Base-by-base conservation (phyloP, 2,329 filamentous ascomycete species). In the Botrytis cinerea region DNA sequence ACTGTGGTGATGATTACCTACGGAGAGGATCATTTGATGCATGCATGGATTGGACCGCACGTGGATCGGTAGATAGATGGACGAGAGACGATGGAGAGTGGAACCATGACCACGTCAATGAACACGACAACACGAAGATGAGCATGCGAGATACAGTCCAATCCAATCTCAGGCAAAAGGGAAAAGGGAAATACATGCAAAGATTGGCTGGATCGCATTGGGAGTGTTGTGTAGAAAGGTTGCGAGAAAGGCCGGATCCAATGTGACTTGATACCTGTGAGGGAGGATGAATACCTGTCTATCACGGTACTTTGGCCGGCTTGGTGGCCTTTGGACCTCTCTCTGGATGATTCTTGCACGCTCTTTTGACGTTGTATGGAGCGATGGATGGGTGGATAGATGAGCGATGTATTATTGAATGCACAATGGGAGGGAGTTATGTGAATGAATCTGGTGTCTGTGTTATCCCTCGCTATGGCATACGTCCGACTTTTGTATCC, bases 211-310 rank as follows among this genome's bases (percentile, higher is more conserved):
- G 16, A 22, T 40, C 35, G 22, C 20, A 32, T 54, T 3, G 38
- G 5, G 48, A 2, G 18, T 38, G 57, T 0, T 35, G 18, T 35
- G 9, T 20, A 20, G 2, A 60, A 6, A 20, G 64, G 64, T 57
- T 68, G 64, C 64, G 35, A 32, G 43, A 43, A n/a, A 16, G 64
- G 64, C 43, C 64, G 46, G 48, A 43, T 68, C 38, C 25, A 48
- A 57, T 57, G 51, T 43, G 20, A 35, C 28, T 25, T 14, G 6
- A 7, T 2, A 18, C 32, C 25, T 46, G 35, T 40, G 25, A 51
- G 46, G 20, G 25, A 51, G 46, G 20, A 20, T n/a, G 12, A 32
- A 68, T 68, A 68, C 64, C 64, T 68, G 57, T 68, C 64, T 68
- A 68, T 68, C 64, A 68, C 40, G 16, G 22, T 35, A 66, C 43